phyloP scores from a whole-genome alignment of 1,284 basidiomycete species.

The Tylopilus orsonianus region DNA sequence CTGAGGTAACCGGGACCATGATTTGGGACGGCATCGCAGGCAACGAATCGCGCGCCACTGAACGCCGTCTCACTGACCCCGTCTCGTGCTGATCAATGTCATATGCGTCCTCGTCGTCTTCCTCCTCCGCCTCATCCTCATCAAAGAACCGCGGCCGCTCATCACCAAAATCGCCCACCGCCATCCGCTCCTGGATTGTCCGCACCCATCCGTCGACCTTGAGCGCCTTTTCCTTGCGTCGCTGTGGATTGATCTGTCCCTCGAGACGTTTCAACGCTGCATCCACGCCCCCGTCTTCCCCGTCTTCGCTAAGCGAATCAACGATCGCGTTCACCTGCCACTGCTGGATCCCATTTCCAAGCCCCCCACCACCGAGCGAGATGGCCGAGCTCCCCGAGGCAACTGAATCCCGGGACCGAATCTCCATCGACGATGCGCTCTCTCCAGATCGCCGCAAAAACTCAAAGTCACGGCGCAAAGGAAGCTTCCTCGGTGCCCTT shows the following conservation, averaged over 20 bases:
- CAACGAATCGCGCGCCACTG: slow-evolving; percentile 8
- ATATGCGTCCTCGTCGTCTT: slow-evolving; percentile 40
- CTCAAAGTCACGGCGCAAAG: slow-evolving; percentile 73
- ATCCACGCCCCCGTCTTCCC: slow-evolving; percentile 74
- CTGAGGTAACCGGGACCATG: slow-evolving; percentile 22
- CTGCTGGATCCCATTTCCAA: slow-evolving; percentile 62
- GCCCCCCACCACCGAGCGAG: slow-evolving; percentile 39
- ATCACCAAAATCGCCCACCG: slow-evolving; percentile 57
- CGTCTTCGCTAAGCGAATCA: slow-evolving; percentile 74
- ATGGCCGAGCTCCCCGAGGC: slow-evolving; percentile 44
- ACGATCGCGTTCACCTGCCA: slow-evolving; percentile 82
- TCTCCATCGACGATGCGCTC: slow-evolving; percentile 75
- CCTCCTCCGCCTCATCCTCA: slow-evolving; percentile 39
- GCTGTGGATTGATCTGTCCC: slow-evolving; percentile 75
- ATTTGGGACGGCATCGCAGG: slow-evolving; percentile 24
- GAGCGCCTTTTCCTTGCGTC: slow-evolving; percentile 64
- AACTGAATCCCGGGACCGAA: slow-evolving; percentile 57
- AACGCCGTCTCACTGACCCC: slow-evolving; percentile 19
- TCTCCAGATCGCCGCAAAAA: slow-evolving; percentile 67
- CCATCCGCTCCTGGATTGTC: slow-evolving; percentile 64
- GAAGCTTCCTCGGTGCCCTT: slow-evolving; percentile 56
- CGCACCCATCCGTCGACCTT: slow-evolving; percentile 84
- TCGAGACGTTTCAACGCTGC: slow-evolving; percentile 77
- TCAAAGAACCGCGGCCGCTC: slow-evolving; percentile 51
- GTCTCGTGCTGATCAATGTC: slow-evolving; percentile 40